Evolutionary conservation across 257 asterid species (phyloP).

Genomic region (Salvia rosmarinus): DNA sequence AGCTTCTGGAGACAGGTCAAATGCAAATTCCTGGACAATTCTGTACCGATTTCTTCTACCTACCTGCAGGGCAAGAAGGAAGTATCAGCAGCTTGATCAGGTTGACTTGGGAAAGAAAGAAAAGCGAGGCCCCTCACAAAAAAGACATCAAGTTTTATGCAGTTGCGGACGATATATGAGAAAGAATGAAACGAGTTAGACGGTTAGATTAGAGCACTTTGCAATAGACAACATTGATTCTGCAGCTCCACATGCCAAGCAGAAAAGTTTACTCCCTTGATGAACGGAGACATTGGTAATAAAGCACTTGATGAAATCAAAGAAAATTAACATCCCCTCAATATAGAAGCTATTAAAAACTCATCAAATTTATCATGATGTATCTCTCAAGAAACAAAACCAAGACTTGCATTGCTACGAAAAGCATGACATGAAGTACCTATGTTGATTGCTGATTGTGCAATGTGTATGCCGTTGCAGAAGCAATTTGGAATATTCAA

Average conservation of each 20-base stretch:
- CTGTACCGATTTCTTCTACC: slow-evolving; percentile 34
- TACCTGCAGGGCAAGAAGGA: slow-evolving; percentile 30
- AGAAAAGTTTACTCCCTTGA: background rate
- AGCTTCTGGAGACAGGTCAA: slow-evolving; percentile 26
- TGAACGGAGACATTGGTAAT: background rate
- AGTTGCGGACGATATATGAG: background rate
- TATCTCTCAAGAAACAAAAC: slow-evolving; percentile 17
- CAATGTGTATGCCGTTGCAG: slow-evolving; percentile 34
- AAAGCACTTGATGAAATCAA: background rate
- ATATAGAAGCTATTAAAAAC: slow-evolving; percentile 1
- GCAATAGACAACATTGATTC: background rate
- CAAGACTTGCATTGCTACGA: background rate
- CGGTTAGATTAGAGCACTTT: background rate
- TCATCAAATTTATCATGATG: background rate
- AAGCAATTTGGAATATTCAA: slow-evolving; percentile 33
- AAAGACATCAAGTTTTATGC: background rate
- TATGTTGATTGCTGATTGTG: slow-evolving; percentile 45
- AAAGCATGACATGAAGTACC: slow-evolving; percentile 39
- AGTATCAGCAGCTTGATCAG: background rate
- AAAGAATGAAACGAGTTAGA: background rate
- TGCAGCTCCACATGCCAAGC: background rate
- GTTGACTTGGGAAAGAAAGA: background rate
- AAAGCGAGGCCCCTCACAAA: no score
- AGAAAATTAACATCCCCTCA: background rate
- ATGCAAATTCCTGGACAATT: slow-evolving; percentile 27